phyloP scores from a whole-genome alignment of 192 early-diverging fungal genomes.

The Dissophora globulifera region DNA sequence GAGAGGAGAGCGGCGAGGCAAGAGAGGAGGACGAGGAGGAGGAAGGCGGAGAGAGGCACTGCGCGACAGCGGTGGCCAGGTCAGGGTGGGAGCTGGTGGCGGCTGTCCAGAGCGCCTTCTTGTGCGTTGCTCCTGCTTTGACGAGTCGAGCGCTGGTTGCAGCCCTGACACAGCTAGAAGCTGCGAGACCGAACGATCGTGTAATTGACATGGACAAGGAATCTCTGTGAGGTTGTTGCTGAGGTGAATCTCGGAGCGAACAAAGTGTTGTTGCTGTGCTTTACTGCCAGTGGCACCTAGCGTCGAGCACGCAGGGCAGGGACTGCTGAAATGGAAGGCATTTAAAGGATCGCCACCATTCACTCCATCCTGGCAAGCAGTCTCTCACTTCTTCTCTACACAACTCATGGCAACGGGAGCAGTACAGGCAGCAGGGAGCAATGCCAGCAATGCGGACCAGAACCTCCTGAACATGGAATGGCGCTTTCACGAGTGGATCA shows the following conservation, averaged over 20 bases:
- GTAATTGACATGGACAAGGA: not conserved
- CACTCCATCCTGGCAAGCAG: not conserved
- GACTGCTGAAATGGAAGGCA: not conserved
- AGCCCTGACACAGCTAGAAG: not conserved
- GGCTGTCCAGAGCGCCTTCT: conserved; percentile 35
- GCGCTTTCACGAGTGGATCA: conserved; percentile 54
- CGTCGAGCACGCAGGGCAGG: too few species aligned
- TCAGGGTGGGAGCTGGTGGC: conserved; percentile 37
- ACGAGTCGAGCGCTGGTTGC: conserved; percentile 3
- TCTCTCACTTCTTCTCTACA: too few species aligned
- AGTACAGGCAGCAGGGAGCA: conserved; percentile 1
- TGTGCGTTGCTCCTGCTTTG: too few species aligned
- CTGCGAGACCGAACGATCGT: conserved; percentile 5
- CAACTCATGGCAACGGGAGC: conserved; percentile 28
- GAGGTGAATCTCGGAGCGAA: not conserved
- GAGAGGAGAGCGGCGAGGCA: not conserved
- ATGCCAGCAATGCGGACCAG: conserved; percentile 5
- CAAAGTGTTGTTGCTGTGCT: not conserved
- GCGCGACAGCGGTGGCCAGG: conserved; percentile 30
- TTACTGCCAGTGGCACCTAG: too few species aligned
- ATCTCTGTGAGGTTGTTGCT: not conserved
- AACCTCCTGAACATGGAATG: conserved; percentile 45
- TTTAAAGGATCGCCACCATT: not conserved
- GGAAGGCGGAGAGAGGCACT: conserved; percentile 15
- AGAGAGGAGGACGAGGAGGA: not conserved